Conservation (phyloP, 306 rosid species). For the Ziziphus jujuba region DNA sequence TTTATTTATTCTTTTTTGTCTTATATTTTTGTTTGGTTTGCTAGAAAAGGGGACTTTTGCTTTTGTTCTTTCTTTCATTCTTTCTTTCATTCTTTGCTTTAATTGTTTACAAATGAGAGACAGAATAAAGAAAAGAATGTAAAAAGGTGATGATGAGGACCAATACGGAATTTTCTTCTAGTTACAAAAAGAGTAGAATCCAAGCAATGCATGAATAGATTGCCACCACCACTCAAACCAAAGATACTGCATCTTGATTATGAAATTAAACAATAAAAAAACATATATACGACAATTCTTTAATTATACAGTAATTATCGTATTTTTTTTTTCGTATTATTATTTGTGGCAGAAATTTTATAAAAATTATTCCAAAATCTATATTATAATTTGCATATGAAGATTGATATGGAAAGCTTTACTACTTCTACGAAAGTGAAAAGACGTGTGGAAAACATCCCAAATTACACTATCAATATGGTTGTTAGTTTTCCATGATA, state of each 20-base stretch:
- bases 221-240: conserved; percentile 18
- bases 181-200: conserved; percentile 53
- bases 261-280: neutral
- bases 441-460: too few relatives aligned
- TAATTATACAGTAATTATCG: too few relatives aligned
- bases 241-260: conserved; percentile 18
- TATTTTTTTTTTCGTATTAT: too few relatives aligned
- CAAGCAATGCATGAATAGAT: conserved; percentile 47
- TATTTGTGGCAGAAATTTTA: too few relatives aligned
- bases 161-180: conserved; percentile 27
- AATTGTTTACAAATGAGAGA: conserved; percentile 20
- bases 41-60: conserved; percentile 3
- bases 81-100: conserved; percentile 8
- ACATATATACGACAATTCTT: too few relatives aligned
- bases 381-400: too few relatives aligned
- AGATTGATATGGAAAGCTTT: too few relatives aligned
- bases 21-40: neutral
- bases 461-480: too few relatives aligned
- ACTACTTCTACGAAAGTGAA: too few relatives aligned
- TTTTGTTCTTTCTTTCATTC: conserved; percentile 2
- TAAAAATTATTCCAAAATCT: too few relatives aligned
- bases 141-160: conserved; percentile 36
- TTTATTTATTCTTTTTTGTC: too few relatives aligned
- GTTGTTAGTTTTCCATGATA: too few relatives aligned
- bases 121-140: conserved; percentile 54